Evolutionary conservation across 208 protist genomes (phyloP), one percentile per base, ranked within the genome.

Genomic region (Leishmania guyanensis): DNA sequence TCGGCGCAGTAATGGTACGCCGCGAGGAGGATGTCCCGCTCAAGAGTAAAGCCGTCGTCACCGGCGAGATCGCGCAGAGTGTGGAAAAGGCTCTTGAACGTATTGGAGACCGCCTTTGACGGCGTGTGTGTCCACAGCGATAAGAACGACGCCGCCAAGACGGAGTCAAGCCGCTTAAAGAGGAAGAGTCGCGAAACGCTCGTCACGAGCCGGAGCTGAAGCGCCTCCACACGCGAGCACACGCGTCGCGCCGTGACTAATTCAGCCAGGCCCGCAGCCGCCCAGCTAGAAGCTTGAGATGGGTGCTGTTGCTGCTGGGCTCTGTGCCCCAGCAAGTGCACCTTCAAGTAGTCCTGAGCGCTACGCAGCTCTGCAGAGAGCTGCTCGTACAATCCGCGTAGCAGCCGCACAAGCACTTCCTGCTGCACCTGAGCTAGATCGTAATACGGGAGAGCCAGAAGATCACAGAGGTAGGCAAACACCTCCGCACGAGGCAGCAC

Each of bases 71-170:
- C 93, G 29, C 95, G 93, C 73, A 98, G 65, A 3, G 85, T 72
- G 82, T 95, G 90, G 82, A 98, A 98, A 54, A 96, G 84, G 51
- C 62, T 86, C 75, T 96, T 94, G 81, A 96, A 94, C 33, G 93
- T 83, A 81, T 94, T 92, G 0, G 95, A 83, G 48, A 96, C 88
- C 36, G 91, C 43, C 85, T 94, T 95, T 54, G 90, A 90, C 26
- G 92, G 84, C 36, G 89, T 88, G 62, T 90, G 79, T 54, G 86
- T 89, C 93, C 95, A 98, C 73, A 89, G 80, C 43, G 90, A 76
- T 39, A 98, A 83, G 56, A 96, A 79, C 14, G 78, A 81, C 8
- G 92, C 87, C 10, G 92, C 92, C 39, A 92, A 65, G 26, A 82
- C 64, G 64, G 71, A 82, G 73, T 86, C 66, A 16, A 98, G 36